Base-by-base conservation (phyloP, 140 eudicot genomes). In the Senecio squalidus region DNA sequence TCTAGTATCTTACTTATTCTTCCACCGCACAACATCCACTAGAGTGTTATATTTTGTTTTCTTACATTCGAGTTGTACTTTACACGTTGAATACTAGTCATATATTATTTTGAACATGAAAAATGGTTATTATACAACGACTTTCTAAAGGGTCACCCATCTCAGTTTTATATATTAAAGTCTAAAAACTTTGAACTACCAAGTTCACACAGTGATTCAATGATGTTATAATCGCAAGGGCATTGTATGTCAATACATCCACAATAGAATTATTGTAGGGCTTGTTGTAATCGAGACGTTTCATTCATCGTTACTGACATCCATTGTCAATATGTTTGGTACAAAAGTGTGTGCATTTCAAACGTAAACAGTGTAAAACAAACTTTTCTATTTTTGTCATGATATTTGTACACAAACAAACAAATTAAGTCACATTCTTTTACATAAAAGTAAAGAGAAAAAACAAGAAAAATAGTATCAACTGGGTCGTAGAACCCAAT, bases 351-450 rank as follows among this genome's bases (percentile, higher is more conserved):
- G 50, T 13, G 8, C 22, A 44, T 44, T 44, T 44, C 24, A 15
- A 44, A 62, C 24, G 13, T 62, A 47, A 46, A 64, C 29, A 64
- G 50, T 64, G 52, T 6, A 50, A 33, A 36, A 60, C 50, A 69
- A 69, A 49, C 47, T 15, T 29, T 17, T 26, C 28, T 29, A 27
- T 26, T 25, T 39, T 16, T 39, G 16, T 13, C 5, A 39, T 49
- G 28, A 52, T 27, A 59, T 49, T 60, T 28, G 5, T 28, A 58
- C 36, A 21, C 21, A 60, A 38, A 51, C 60, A 44, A 40, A 70
- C 75, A 70, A 70, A 62, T 43, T 9, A 54, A 61, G 43, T 70
- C 76, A 31, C 64, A 30, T 62, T 62, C 51, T 30, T 16, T 61
- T 30, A 58, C 46, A 62, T 43, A 41, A 62, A 41, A 47, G n/a